phyloP scores from a whole-genome alignment of 441 rosid genomes.

The Theobroma grandiflorum region DNA sequence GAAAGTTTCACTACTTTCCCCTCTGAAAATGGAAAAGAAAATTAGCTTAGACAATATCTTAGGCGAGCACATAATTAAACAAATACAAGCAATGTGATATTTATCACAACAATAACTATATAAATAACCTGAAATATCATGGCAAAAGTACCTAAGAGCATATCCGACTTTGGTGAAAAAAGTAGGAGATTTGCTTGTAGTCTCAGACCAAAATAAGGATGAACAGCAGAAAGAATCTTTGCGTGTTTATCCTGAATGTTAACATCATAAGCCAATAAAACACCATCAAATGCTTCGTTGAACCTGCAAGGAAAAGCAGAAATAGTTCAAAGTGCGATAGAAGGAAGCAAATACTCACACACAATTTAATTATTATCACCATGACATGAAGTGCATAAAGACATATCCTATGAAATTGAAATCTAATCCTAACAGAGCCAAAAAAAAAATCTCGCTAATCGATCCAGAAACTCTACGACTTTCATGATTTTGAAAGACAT shows the following conservation, averaged over 20 bases:
- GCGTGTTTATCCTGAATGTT: conserved; percentile 51
- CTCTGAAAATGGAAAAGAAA: conserved; percentile 47
- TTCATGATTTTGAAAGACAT: not conserved
- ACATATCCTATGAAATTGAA: not conserved
- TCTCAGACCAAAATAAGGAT: conserved; percentile 70
- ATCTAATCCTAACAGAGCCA: not conserved
- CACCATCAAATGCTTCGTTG: conserved; percentile 73
- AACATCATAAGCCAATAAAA: conserved; percentile 74
- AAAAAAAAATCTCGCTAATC: not conserved
- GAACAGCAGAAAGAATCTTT: conserved; percentile 66
- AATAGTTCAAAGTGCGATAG: not conserved
- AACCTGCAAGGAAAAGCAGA: conserved; percentile 53
- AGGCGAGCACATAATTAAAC: not conserved
- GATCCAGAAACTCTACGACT: not conserved
- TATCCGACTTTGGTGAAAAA: conserved; percentile 76
- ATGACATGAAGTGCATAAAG: not conserved
- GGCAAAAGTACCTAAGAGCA: conserved; percentile 63
- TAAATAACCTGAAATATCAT: not conserved
- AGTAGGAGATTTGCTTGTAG: conserved; percentile 64
- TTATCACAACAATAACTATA: not conserved
- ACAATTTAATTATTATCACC: not conserved
- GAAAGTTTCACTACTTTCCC: conserved; percentile 76
- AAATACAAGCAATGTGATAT: not conserved
- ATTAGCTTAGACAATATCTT: conserved; percentile 7
- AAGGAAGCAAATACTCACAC: not conserved